Evolutionary conservation across 2,329 filamentous ascomycete genomes (phyloP).

Genomic region (Huntiella moniliformis): DNA sequence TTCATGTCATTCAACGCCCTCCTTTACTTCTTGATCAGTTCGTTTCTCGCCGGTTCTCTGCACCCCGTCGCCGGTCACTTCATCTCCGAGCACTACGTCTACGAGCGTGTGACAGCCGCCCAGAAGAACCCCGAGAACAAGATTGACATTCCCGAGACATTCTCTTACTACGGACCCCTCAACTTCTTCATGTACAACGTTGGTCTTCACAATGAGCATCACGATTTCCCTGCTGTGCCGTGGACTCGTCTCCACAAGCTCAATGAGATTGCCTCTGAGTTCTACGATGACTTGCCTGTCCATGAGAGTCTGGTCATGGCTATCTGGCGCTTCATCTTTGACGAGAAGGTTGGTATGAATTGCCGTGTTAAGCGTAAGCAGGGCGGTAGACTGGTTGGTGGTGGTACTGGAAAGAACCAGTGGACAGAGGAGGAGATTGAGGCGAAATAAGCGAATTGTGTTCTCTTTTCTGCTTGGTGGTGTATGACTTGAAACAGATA

Average conservation of each 20-base stretch:
- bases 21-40: conserved; percentile 70
- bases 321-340: conserved; percentile 88
- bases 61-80: conserved; percentile 95
- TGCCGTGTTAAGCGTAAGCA: conserved; percentile 85
- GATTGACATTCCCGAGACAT: conserved; percentile 73
- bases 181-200: conserved; percentile 95
- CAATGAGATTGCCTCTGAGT: conserved; percentile 67
- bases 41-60: conserved; percentile 81
- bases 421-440: conserved; percentile 37
- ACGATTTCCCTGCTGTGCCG: conserved; percentile 92
- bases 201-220: conserved; percentile 94
- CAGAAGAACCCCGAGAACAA: conserved; percentile 38
- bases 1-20: conserved; percentile 45
- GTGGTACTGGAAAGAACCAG: conserved; percentile 40
- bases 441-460: conserved; percentile 24
- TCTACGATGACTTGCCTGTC: conserved; percentile 71
- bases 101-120: conserved; percentile 39
- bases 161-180: conserved; percentile 84
- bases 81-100: conserved; percentile 93
- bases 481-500: too few relatives aligned
- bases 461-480: too few relatives aligned
- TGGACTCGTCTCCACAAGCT: conserved; percentile 74
- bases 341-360: conserved; percentile 73
- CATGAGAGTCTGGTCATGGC: conserved; percentile 86
- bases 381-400: conserved; percentile 45